Percentiles rank a stretch among this genome's conserved stretches.
These are phyloP conservation scores for Tuber calosporum DNA, from an alignment of 495 filamentous ascomycete genomes.

Conservation along the genomic window DNA sequence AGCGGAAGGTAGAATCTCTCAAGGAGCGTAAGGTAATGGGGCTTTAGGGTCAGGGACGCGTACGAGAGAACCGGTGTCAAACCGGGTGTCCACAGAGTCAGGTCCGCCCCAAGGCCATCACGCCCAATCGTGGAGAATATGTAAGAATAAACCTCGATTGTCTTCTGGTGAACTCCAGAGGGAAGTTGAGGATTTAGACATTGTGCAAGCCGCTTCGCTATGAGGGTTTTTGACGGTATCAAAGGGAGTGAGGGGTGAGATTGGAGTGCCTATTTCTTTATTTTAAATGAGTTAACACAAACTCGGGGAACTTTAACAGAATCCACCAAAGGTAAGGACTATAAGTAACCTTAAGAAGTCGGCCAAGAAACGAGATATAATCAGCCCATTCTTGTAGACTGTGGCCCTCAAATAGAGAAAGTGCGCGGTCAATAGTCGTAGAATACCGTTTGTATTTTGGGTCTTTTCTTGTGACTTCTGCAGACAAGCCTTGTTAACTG, in stretches of 20 bases:
- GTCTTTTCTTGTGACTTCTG: slow-evolving; percentile 70
- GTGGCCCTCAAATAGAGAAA: slow-evolving; percentile 78
- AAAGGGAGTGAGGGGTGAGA: slow-evolving; percentile 62
- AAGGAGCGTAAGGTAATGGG: slow-evolving; percentile 72
- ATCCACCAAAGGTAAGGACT: slow-evolving; percentile 2
- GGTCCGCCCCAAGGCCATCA: slow-evolving; percentile 69
- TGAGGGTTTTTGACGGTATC: slow-evolving; percentile 74
- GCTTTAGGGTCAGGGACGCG: slow-evolving; percentile 80
- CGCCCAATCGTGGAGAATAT: slow-evolving; percentile 72
- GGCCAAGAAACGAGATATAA: slow-evolving; percentile 93
- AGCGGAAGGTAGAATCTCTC: slow-evolving; percentile 71
- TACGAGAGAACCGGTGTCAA: slow-evolving; percentile 83
- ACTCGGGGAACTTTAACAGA: not conserved
- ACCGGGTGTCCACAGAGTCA: slow-evolving; percentile 81
- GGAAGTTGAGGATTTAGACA: slow-evolving; percentile 88
- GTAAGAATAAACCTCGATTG: slow-evolving; percentile 84
- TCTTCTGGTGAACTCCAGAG: slow-evolving; percentile 97
- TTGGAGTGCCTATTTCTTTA: slow-evolving; percentile 66
- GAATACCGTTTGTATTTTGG: slow-evolving; percentile 89
- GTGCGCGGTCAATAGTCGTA: slow-evolving; percentile 73
- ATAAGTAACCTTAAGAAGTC: slow-evolving; percentile 69
- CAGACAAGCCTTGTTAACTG: slow-evolving; percentile 16
- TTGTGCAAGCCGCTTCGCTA: slow-evolving; percentile 87
- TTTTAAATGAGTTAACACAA: slow-evolving; percentile 21
- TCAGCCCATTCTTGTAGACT: slow-evolving; percentile 97